Base-by-base conservation (phyloP, 129 eudicot genomes). In the Escallonia herrerae region DNA sequence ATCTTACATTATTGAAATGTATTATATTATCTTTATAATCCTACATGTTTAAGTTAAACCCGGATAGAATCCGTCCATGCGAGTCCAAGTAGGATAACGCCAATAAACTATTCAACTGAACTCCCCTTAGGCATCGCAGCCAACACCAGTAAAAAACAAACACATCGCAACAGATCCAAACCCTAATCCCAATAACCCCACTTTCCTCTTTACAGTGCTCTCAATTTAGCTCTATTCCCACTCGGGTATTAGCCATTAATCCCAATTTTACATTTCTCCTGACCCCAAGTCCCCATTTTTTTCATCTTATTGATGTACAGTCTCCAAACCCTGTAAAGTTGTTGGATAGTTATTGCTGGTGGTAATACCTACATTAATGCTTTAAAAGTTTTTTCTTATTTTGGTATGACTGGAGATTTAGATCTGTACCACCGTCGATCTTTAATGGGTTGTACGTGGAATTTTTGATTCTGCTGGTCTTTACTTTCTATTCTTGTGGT, bases 371-470 rank as follows among this genome's bases (percentile, higher is more conserved):
- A 6, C 72, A 56, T 47, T 46, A 4, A 8, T 64, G 4, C 43
- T 53, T 54, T 22, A 22, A 22, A 22, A 1, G 33, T 22, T 22
- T 22, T 22, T 22, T 22, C 33, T 22, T 22, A 22, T 22, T 22
- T 1, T 22, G 33, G 33, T 22, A 22, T 22, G 33, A 22, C 33
- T 22, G 33, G 33, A 22, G 33, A 22, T 40, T 46, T 54, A 73
- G 76, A 73, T 78, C 83, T 69, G 63, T 42, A 37, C 50, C 49
- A 71, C 43, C 63, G 58, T 37, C 44, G 58, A 41, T 77, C 40
- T 22, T 42, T 66, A 15, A 46, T 40, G 73, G 65, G 51, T 61
- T 53, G 6, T 58, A 3, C 11, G 8, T 46, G 44, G 62, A 55
- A 49, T 37, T 45, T 59, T 77, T 54, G 49, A 53, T 22, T 66